phyloP scores from a whole-genome alignment of 2,329 filamentous ascomycete species.

The Scleromitrula shiraiana region DNA sequence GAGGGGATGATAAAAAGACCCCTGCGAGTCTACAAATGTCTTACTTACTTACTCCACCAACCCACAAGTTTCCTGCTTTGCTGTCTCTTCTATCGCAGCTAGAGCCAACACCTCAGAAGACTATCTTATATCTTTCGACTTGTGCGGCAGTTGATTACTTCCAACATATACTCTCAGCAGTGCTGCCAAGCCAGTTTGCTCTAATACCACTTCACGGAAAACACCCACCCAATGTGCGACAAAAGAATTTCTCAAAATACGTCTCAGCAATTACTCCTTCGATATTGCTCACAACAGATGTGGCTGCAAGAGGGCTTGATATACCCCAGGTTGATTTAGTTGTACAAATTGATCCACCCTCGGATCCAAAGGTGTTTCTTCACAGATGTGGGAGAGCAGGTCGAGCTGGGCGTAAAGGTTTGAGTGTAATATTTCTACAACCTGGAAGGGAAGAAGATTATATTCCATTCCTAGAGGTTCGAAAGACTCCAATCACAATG shows the following conservation, averaged over 20 bases:
- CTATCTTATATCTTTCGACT: constrained; percentile 87
- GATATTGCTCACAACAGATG: constrained; percentile 84
- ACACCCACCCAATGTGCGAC: constrained; percentile 76
- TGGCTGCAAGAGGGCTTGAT: constrained; percentile 83
- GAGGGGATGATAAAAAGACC: constrained; percentile 76
- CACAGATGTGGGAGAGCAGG: constrained; percentile 88
- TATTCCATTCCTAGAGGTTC: constrained; percentile 74
- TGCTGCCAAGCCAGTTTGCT: constrained; percentile 61
- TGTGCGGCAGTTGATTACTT: constrained; percentile 96
- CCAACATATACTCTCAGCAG: constrained; percentile 64
- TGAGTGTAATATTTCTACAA: constrained; percentile 79
- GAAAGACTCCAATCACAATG: constrained; percentile 72
- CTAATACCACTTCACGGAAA: constrained; percentile 87
- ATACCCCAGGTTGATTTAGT: constrained; percentile 89
- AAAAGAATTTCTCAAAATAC: constrained; percentile 81
- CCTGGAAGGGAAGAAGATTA: constrained; percentile 86
- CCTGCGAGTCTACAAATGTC: constrained; percentile 90
- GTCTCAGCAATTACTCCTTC: constrained; percentile 65
- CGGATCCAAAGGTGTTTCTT: constrained; percentile 90
- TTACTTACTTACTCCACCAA: constrained; percentile 67
- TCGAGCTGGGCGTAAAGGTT: constrained; percentile 75
- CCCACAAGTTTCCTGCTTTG: constrained; percentile 71
- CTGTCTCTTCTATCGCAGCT: constrained; percentile 61
- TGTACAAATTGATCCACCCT: constrained; percentile 76
- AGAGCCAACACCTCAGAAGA: constrained; percentile 69